A percentile compares a stretch with the other conserved stretches of the same genome.
Evolutionary conservation across 176 grass and related monocot genomes (phyloP).

Genomic region (Hordeum vulgare): DNA sequence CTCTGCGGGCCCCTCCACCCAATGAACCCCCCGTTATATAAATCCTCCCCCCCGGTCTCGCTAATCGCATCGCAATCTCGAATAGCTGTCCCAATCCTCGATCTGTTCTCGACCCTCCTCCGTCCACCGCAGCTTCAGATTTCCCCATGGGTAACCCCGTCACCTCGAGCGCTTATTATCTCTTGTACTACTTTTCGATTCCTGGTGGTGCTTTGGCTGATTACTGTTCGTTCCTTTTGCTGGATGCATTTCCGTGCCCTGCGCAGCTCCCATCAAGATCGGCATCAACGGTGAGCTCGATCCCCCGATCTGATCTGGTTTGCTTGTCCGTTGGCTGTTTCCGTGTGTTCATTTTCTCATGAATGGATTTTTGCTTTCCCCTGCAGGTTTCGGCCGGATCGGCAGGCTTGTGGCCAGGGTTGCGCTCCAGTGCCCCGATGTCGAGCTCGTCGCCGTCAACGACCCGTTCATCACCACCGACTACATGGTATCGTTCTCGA

Average conservation of each 20-base stretch:
- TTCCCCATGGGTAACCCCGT: constrained; percentile 34
- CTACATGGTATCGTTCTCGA: constrained; percentile 55
- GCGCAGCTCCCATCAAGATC: constrained; percentile 60
- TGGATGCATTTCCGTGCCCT: neutral
- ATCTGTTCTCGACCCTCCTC: neutral
- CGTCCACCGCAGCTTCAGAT: neutral
- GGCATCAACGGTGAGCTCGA: constrained; percentile 52
- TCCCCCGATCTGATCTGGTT: neutral
- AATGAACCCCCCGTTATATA: neutral
- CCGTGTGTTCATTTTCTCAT: neutral
- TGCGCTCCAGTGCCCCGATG: constrained; percentile 70
- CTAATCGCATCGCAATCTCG: constrained; percentile 12
- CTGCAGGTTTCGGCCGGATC: constrained; percentile 70
- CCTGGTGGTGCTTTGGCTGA: neutral
- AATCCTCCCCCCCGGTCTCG: neutral
- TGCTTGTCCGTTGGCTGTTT: neutral
- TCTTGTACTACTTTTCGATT: neutral
- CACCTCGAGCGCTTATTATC: neutral
- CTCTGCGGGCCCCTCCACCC: neutral
- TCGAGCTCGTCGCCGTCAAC: constrained; percentile 79
- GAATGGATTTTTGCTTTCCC: neutral
- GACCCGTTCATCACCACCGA: constrained; percentile 87
- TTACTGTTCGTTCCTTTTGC: constrained; percentile 12
- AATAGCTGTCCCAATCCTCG: neutral
- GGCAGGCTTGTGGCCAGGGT: constrained; percentile 73